Conservation (phyloP, 306 rosid species). For the Aeschynomene evenia region DNA sequence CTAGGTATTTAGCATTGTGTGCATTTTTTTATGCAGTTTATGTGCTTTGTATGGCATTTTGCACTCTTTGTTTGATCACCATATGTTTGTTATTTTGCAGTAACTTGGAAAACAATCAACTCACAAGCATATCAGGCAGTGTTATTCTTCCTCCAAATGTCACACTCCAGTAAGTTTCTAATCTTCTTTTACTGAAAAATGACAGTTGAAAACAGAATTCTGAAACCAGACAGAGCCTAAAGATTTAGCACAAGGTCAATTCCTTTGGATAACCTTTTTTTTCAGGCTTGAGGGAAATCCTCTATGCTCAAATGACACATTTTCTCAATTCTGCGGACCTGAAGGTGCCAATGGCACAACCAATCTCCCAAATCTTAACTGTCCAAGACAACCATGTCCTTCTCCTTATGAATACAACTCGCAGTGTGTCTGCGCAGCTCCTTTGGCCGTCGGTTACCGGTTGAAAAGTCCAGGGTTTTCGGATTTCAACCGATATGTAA, state of each 20-base stretch:
- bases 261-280: constrained; percentile 14
- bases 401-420: constrained; percentile 53
- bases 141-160: constrained; percentile 59
- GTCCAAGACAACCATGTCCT: constrained; percentile 55
- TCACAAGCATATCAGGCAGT: constrained; percentile 57
- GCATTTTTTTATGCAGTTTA: not conserved
- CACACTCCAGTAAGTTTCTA: constrained; percentile 60
- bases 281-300: constrained; percentile 95
- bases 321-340: constrained; percentile 49
- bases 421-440: constrained; percentile 62
- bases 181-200: constrained; percentile 33
- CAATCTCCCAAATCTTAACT: constrained; percentile 30
- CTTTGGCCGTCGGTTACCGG: constrained; percentile 64
- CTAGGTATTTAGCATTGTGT: not conserved
- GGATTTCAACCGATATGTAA: constrained; percentile 50
- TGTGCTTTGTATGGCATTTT: not conserved
- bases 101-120: constrained; percentile 64
- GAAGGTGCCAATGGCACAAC: constrained; percentile 29
- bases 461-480: constrained; percentile 87
- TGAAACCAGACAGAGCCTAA: too few species aligned
- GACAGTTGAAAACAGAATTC: too few species aligned
- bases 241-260: not conserved
- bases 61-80: constrained; percentile 17
- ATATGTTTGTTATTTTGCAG: constrained; percentile 47
- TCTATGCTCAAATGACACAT: constrained; percentile 45